Conservation (phyloP, 306 rosid genomes). For the Astragalus membranaceus region DNA sequence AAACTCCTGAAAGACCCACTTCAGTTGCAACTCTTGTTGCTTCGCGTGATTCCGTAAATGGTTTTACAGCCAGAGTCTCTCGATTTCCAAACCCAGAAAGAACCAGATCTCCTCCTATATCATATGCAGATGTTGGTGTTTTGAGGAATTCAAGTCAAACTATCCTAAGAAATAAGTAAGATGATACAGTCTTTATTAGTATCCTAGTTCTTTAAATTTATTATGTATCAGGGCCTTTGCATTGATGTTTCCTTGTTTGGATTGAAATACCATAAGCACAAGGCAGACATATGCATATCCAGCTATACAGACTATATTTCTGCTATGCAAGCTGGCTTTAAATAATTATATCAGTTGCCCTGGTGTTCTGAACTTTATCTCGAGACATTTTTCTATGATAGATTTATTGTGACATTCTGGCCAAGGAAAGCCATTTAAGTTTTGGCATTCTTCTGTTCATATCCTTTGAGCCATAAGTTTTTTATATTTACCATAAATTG, state of each 20-base stretch:
- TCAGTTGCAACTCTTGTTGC: slow-evolving; percentile 33
- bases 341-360: neutral
- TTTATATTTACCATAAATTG: slow-evolving; percentile 3
- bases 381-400: neutral
- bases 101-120: slow-evolving; percentile 33
- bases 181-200: neutral
- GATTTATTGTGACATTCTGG: neutral
- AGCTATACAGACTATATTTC: slow-evolving; percentile 1
- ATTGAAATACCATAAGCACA: slow-evolving; percentile 6
- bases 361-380: neutral
- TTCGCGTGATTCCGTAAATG: slow-evolving; percentile 33
- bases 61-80: slow-evolving; percentile 43
- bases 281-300: neutral
- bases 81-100: slow-evolving; percentile 35
- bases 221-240: slow-evolving; percentile 8
- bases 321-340: neutral
- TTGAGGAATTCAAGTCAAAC: slow-evolving; percentile 33
- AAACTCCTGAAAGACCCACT: slow-evolving; percentile 36
- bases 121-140: slow-evolving; percentile 31
- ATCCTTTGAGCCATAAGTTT: neutral
- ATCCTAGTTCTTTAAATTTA: neutral
- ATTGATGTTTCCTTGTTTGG: neutral
- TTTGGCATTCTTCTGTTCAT: slow-evolving; percentile 7
- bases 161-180: slow-evolving; percentile 32
- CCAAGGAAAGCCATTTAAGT: slow-evolving; percentile 4